phyloP scores from a whole-genome alignment of 371 early-diverging fungal species.

The Mucor indicus region DNA sequence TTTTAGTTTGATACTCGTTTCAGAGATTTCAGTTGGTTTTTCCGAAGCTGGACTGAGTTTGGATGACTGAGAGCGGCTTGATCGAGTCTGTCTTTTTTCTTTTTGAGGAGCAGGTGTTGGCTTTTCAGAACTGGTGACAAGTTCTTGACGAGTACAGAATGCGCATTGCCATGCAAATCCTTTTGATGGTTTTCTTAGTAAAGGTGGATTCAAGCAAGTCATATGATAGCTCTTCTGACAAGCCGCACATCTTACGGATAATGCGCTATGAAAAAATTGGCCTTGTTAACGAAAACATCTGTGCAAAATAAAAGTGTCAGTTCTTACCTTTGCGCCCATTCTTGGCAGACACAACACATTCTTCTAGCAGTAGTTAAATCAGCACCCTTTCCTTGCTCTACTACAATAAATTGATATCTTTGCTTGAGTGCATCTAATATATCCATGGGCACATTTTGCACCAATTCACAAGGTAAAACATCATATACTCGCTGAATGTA shows the following conservation, averaged over 20 bases:
- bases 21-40: slow-evolving; percentile 1
- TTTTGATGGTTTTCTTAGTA: slow-evolving; percentile 70
- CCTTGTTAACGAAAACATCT: neutral
- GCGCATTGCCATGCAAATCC: slow-evolving; percentile 85
- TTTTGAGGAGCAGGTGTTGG: no score
- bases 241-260: slow-evolving; percentile 65
- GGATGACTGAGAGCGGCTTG: slow-evolving; percentile 11
- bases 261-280: slow-evolving; percentile 21
- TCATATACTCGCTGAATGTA: slow-evolving; percentile 87
- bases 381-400: slow-evolving; percentile 76
- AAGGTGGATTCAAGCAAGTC: slow-evolving; percentile 74
- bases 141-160: slow-evolving; percentile 50
- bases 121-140: neutral
- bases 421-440: slow-evolving; percentile 62
- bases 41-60: neutral
- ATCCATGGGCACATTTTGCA: slow-evolving; percentile 77
- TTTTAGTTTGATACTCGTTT: slow-evolving; percentile 3
- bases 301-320: neutral
- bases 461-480: slow-evolving; percentile 72
- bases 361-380: slow-evolving; percentile 71
- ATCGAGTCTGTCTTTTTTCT: slow-evolving; percentile 16
- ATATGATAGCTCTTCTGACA: slow-evolving; percentile 76
- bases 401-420: slow-evolving; percentile 78
- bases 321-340: slow-evolving; percentile 70
- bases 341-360: slow-evolving; percentile 73